Evolutionary conservation across 2,329 filamentous ascomycete genomes (phyloP), one percentile per base, ranked within the genome.

Genomic region (Xylaria sp.): DNA sequence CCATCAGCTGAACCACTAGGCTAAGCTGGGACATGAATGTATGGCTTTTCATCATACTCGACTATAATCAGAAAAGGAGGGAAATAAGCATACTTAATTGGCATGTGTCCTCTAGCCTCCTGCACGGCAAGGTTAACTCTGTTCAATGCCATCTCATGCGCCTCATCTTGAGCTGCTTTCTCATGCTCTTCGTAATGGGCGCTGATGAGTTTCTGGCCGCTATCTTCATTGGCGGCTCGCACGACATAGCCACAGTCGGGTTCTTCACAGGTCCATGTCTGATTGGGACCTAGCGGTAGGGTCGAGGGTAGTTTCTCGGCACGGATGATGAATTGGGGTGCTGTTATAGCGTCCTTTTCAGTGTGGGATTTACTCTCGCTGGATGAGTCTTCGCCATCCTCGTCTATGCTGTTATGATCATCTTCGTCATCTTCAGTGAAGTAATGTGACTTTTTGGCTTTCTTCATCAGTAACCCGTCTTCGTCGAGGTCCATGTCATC

Each of bases 251-350:
- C 81, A 75, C 91, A 94, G 28, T 86, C 89, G 12, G 89, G 87
- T 69, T 91, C 84, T 4, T 86, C 85, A 74, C 91, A 94, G 0
- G 82, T 82, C 91, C 91, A 94, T 0, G 88, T 89, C 63, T 90
- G 87, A 67, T 89, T 84, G 0, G 88, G 87, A 0, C 88, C 89
- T 41, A 84, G 82, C 0, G 88, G 84, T 2, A 78, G 79, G 8
- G 81, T 80, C 3, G 85, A 84, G 0, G 86, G 87, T 12, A 88
- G 73, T 57, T 79, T 83, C 64, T 88, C 85, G 5, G 85, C 81
- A 31, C 82, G 82, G 10, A 88, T 80, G 13, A 86, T 81, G 18
- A 89, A 31, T 55, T 67, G 48, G 55, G 75, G 56, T 66, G 74
- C 41, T 44, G 69, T 39, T 54, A 65, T 28, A 37, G 72, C 62